phyloP scores from a whole-genome alignment of 176 grass and related monocot species.

The Zea luxurians region DNA sequence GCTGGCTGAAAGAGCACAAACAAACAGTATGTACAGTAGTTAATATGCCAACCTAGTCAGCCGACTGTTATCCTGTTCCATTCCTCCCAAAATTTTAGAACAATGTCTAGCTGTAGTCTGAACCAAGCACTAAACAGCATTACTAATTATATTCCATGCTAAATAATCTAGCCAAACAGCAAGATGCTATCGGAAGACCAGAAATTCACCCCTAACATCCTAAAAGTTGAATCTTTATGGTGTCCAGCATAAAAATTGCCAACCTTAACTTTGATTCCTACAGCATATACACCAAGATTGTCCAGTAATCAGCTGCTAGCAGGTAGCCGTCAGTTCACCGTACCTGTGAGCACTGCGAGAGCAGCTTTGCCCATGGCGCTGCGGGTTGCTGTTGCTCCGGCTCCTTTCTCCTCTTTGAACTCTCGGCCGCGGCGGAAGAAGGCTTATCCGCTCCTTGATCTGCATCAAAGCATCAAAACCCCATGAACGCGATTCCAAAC shows the following conservation, averaged over 20 bases:
- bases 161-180: constrained; percentile 17
- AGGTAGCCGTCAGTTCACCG: not conserved
- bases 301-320: not conserved
- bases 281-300: not conserved
- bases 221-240: constrained; percentile 31
- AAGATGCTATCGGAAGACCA: not conserved
- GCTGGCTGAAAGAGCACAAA: not conserved
- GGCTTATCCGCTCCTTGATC: constrained; percentile 61
- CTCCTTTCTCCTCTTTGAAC: constrained; percentile 39
- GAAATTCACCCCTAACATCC: not conserved
- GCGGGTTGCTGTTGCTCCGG: constrained; percentile 41
- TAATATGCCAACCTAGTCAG: not conserved
- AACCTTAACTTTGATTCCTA: constrained; percentile 19
- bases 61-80: not conserved
- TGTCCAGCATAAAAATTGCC: constrained; percentile 21
- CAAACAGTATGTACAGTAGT: not conserved
- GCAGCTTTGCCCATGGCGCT: constrained; percentile 79
- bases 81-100: not conserved
- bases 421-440: constrained; percentile 21
- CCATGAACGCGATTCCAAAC: constrained; percentile 36
- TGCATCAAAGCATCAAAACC: constrained; percentile 46
- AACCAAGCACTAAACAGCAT: constrained; percentile 11
- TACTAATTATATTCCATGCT: not conserved
- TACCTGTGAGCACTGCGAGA: constrained; percentile 90
- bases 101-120: not conserved